A percentile compares a stretch with the other conserved stretches of the same genome.
Conservation (phyloP, 768 basidiomycete species). For the Boletus barrowsii region DNA sequence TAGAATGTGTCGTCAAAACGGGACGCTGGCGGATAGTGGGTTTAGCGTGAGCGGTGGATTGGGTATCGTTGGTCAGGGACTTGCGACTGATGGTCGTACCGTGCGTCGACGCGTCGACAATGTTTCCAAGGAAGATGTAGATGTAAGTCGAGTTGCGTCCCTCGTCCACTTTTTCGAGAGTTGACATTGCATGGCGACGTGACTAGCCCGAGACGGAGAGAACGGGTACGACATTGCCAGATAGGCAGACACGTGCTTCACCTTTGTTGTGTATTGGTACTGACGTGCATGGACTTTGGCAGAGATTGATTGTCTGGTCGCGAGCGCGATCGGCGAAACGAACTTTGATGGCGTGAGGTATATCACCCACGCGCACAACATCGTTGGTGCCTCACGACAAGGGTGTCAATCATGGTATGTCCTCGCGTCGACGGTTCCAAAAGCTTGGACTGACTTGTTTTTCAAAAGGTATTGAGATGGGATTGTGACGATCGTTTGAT, state of each 20-base stretch:
- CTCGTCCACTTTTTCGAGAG: not conserved
- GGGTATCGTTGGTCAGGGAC: not conserved
- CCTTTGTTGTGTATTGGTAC: not conserved
- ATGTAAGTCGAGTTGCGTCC: constrained; percentile 21
- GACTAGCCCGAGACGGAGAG: constrained; percentile 26
- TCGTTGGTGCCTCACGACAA: constrained; percentile 49
- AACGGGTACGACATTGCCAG: constrained; percentile 51
- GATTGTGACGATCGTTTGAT: constrained; percentile 41
- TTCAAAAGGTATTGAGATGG: constrained; percentile 55
- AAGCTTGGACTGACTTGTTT: not conserved
- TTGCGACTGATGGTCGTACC: not conserved
- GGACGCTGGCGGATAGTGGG: constrained; percentile 44
- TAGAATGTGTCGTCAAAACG: constrained; percentile 57
- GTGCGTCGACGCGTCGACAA: constrained; percentile 20
- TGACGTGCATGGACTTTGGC: not conserved
- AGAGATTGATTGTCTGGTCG: constrained; percentile 41
- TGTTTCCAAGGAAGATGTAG: constrained; percentile 46
- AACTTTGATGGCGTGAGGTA: constrained; percentile 47
- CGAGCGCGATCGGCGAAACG: constrained; percentile 36
- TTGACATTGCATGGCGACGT: not conserved
- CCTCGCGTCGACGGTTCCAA: not conserved
- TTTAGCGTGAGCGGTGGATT: constrained; percentile 43
- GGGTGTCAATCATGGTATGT: constrained; percentile 52
- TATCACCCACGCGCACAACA: constrained; percentile 39
- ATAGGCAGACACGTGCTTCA: constrained; percentile 13